Evolutionary conservation across 2,329 filamentous ascomycete genomes (phyloP).

Genomic region (Byssochlamys sp.): DNA sequence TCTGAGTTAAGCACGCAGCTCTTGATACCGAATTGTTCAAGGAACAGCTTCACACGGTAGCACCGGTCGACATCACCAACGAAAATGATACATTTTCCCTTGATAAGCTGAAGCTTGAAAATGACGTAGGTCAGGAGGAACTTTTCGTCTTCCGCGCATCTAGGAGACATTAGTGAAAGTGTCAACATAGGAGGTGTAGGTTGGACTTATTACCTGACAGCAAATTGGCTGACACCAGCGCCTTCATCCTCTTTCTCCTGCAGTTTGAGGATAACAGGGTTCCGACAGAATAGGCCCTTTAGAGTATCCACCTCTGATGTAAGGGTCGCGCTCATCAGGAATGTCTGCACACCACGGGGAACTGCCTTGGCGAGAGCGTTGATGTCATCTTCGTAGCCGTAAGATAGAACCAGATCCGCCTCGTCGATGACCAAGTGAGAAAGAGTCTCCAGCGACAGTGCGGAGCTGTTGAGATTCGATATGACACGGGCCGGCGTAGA

Average conservation of each 20-base stretch:
- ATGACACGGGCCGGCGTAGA: conserved; percentile 80
- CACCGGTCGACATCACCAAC: conserved; percentile 80
- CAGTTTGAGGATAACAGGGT: conserved; percentile 69
- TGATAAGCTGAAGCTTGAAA: conserved; percentile 87
- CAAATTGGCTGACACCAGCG: conserved; percentile 72
- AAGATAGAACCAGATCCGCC: conserved; percentile 84
- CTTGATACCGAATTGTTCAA: conserved; percentile 93
- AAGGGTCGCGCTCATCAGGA: conserved; percentile 88
- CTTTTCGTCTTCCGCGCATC: conserved; percentile 92
- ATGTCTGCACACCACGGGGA: conserved; percentile 77
- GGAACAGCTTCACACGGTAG: conserved; percentile 85
- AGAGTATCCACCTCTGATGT: conserved; percentile 77
- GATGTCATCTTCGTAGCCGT: conserved; percentile 86
- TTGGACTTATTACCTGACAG: conserved; percentile 53
- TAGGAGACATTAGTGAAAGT: conserved; percentile 18
- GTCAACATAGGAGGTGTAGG: conserved; percentile 4
- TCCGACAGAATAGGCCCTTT: conserved; percentile 73
- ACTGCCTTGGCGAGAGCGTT: conserved; percentile 66
- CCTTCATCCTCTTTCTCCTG: conserved; percentile 71
- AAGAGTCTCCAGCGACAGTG: conserved; percentile 61
- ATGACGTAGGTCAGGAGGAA: conserved; percentile 88
- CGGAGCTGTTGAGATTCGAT: conserved; percentile 63
- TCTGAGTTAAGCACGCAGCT: conserved; percentile 92
- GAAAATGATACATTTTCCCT: conserved; percentile 79
- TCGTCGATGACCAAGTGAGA: conserved; percentile 82